These are phyloP conservation scores for Elymus sibiricus DNA, from an alignment of 176 grass and related monocot species.

Conservation along the genomic window DNA sequence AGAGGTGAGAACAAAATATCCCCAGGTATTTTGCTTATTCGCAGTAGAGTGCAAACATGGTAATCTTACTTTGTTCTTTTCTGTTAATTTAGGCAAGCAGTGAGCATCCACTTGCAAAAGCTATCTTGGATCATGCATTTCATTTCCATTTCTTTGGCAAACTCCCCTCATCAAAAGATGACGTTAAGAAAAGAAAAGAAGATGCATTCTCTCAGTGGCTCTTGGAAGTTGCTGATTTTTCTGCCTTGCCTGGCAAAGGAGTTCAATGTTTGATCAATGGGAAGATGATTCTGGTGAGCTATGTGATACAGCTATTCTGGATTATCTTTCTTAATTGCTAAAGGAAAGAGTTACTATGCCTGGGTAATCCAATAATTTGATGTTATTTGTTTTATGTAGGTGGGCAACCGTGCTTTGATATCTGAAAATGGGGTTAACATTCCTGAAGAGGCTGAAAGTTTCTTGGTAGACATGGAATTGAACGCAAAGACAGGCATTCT, in stretches of 20 bases:
- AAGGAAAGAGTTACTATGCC: not conserved
- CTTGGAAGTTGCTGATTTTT: conserved; percentile 61
- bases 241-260: conserved; percentile 82
- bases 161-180: conserved; percentile 46
- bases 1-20: conserved; percentile 46
- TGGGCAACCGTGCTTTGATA: conserved; percentile 82
- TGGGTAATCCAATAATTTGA: conserved; percentile 1
- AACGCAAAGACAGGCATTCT: conserved; percentile 87
- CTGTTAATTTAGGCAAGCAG: conserved; percentile 81
- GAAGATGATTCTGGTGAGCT: conserved; percentile 79
- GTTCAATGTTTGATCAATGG: conserved; percentile 64
- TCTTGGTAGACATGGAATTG: conserved; percentile 75
- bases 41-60: not conserved
- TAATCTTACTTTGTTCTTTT: conserved; percentile 31
- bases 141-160: conserved; percentile 91
- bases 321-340: not conserved
- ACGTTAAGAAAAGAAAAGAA: conserved; percentile 55
- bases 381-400: conserved; percentile 46
- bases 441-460: conserved; percentile 71
- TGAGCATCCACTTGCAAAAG: conserved; percentile 91
- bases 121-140: conserved; percentile 84
- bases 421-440: conserved; percentile 65
- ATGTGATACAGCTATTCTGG: conserved; percentile 11
- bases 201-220: conserved; percentile 82
- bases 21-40: not conserved